phyloP scores from a whole-genome alignment of 2,329 filamentous ascomycete genomes.

The Pseudogymnoascus sp. region DNA sequence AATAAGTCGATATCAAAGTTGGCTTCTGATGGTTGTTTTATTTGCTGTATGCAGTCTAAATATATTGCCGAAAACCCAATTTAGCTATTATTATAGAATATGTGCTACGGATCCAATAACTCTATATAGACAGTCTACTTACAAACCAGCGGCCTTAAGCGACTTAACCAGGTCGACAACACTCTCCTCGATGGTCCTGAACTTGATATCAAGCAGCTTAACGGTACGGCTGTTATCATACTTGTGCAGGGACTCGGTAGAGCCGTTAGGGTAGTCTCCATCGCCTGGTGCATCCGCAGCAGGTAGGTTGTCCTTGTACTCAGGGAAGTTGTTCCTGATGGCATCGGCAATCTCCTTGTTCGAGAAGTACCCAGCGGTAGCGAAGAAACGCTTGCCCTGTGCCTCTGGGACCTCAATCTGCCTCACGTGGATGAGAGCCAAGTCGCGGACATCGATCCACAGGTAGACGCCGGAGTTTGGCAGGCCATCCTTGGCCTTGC shows the following conservation, averaged over 20 bases:
- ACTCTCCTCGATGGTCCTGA: constrained; percentile 47
- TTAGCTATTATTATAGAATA: background rate
- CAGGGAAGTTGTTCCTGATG: constrained; percentile 46
- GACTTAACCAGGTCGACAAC: constrained; percentile 50
- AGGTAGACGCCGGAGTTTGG: constrained; percentile 50
- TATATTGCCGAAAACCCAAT: background rate
- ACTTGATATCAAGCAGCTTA: constrained; percentile 52
- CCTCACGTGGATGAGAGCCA: constrained; percentile 55
- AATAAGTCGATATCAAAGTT: background rate
- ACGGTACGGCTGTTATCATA: constrained; percentile 49
- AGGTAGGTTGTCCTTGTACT: constrained; percentile 43
- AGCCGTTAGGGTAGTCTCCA: constrained; percentile 26
- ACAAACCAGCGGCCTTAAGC: constrained; percentile 24
- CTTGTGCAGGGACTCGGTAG: constrained; percentile 39
- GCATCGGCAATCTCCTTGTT: constrained; percentile 52
- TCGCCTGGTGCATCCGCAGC: constrained; percentile 30
- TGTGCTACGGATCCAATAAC: background rate
- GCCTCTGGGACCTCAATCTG: constrained; percentile 49
- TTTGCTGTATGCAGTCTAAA: background rate
- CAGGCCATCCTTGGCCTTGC: constrained; percentile 50
- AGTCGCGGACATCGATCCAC: constrained; percentile 54
- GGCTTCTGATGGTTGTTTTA: background rate
- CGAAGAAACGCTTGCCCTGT: constrained; percentile 54
- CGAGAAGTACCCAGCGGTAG: constrained; percentile 51
- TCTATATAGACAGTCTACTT: background rate